Percentiles rank a stretch among this genome's conserved stretches.
These are phyloP conservation scores for Botryosphaeria dothidea DNA, from an alignment of 2,329 filamentous ascomycete genomes.

Conservation along the genomic window DNA sequence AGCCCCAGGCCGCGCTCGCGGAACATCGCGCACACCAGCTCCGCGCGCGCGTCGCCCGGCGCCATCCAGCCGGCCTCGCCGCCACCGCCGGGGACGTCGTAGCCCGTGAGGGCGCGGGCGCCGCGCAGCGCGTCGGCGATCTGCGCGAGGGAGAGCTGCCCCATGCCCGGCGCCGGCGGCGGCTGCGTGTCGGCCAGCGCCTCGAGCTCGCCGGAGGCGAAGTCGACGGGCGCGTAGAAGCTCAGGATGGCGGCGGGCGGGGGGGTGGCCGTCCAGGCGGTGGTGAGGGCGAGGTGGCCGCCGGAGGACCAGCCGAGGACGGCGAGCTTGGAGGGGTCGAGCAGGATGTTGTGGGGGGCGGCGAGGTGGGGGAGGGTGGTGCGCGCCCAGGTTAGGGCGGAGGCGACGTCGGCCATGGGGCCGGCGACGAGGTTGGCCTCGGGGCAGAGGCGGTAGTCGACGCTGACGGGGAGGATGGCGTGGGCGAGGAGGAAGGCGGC, in stretches of 20 bases:
- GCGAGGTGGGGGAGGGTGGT: conserved; percentile 32
- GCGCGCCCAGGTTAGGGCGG: conserved; percentile 46
- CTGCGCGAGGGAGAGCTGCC: too few species aligned
- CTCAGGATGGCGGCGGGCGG: background rate
- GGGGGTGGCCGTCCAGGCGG: background rate
- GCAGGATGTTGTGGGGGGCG: background rate
- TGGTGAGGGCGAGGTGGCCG: background rate
- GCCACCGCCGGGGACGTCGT: background rate
- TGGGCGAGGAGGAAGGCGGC: conserved; percentile 37
- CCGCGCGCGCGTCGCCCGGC: conserved; percentile 22
- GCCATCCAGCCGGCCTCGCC: conserved; percentile 17
- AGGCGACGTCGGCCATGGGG: conserved; percentile 47
- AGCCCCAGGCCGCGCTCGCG: conserved; percentile 21
- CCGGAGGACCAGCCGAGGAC: background rate
- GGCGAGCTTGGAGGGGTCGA: background rate
- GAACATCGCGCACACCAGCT: conserved; percentile 21
- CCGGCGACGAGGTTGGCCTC: conserved; percentile 49
- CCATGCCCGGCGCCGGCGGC: background rate
- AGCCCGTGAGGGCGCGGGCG: background rate
- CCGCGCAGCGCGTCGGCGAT: background rate
- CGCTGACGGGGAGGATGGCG: conserved; percentile 49
- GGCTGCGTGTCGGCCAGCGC: background rate
- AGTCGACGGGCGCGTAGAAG: background rate
- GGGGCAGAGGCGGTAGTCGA: conserved; percentile 56
- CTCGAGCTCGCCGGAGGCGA: background rate